Evolutionary conservation across 345 rosid species (phyloP), one percentile per base, ranked within the genome.

Genomic region (Arabis hirsuta): DNA sequence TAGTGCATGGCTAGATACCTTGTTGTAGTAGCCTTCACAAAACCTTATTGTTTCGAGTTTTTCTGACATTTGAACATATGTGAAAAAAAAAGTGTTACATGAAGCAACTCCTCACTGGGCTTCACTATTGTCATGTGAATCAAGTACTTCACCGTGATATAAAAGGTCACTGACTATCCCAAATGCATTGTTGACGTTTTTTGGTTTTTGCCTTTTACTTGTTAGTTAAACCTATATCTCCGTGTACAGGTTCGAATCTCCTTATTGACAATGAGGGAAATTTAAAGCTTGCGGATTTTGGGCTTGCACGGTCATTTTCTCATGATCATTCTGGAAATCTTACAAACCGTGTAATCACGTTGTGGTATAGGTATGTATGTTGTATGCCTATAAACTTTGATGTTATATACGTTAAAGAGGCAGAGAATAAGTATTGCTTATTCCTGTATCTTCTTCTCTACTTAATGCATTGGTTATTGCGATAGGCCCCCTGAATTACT

Each of bases 91-190:
- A 95, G 99, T 95, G 99, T 80, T 95, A 95, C 79, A 95, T 91
- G 99, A 91, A 77, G 83, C 99, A 95, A 81, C 91, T 95, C 9
- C 81, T 95, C 82, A 95, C 97, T 0, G 99, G 99, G 45, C 96
- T 95, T 63, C 97, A 91, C 73, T 95, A 91, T 65, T 95, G 97
- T 76, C 99, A 95, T 73, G 81, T 91, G 44, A 87, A 91, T 74
- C 97, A 95, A 84, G 96, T 95, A 45, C 97, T 95, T 81, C 99
- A 95, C 79, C 88, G 99, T 54, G 99, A 95, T 81, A 91, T 95
- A 55, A 95, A 95, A 95, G 98, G 98, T 36, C 41, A 36, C 41
- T 89, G 63, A 22, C 34, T 46, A 22, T 31, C 42, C 13, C 9
- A 34, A 10, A 61, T 63, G 24, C n/a, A 4, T 47, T 50, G 34